phyloP scores from a whole-genome alignment of 441 rosid genomes.

The Iberis amara region DNA sequence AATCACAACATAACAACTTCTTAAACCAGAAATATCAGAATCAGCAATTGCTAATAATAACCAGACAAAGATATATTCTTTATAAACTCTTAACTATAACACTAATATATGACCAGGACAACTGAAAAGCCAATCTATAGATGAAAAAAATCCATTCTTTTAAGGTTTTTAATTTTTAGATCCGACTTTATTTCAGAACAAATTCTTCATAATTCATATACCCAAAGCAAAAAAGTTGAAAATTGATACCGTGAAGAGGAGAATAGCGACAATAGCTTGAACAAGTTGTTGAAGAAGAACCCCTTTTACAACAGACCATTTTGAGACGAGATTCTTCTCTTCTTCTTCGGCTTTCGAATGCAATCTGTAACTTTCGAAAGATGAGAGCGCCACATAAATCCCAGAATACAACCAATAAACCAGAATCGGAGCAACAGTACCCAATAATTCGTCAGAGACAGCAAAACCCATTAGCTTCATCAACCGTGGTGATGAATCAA shows the following conservation, averaged over 20 bases:
- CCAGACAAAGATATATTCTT: too few relatives aligned
- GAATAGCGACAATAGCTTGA: slow-evolving; percentile 72
- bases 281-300: slow-evolving; percentile 73
- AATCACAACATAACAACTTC: too few relatives aligned
- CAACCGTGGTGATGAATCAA: too few relatives aligned
- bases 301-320: slow-evolving; percentile 55
- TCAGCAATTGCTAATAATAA: background rate
- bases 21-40: background rate
- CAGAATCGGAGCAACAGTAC: slow-evolving; percentile 60
- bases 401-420: slow-evolving; percentile 87
- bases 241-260: slow-evolving; percentile 47
- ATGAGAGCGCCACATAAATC: slow-evolving; percentile 47
- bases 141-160: too few relatives aligned
- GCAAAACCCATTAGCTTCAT: slow-evolving; percentile 48
- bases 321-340: slow-evolving; percentile 75
- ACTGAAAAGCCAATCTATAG: too few relatives aligned
- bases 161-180: slow-evolving; percentile 5
- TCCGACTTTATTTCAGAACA: too few relatives aligned
- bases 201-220: too few relatives aligned
- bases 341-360: slow-evolving; percentile 70
- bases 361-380: slow-evolving; percentile 58
- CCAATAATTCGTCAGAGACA: slow-evolving; percentile 70
- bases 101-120: too few relatives aligned
- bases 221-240: background rate
- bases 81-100: too few relatives aligned